Percentiles rank a stretch among this genome's conserved stretches.
These are phyloP conservation scores for Fraxinus paxiana DNA, from an alignment of 305 asterid genomes.

Conservation along the genomic window DNA sequence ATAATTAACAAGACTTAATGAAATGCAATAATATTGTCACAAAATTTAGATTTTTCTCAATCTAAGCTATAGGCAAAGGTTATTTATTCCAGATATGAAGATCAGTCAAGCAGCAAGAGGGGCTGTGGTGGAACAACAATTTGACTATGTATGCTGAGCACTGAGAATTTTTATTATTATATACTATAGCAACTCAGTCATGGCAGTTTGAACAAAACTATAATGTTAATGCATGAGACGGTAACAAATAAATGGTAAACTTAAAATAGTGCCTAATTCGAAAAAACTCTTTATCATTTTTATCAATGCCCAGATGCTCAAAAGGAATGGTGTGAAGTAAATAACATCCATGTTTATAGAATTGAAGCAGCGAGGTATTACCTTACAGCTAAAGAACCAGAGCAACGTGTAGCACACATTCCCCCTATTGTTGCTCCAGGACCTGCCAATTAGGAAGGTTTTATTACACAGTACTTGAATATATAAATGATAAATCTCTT, in stretches of 20 bases:
- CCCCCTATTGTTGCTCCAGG: conserved; percentile 99
- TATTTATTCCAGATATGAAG: conserved; percentile 7
- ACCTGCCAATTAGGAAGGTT: conserved; percentile 46
- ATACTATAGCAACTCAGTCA: not conserved
- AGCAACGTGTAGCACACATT: conserved; percentile 99
- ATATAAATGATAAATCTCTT: not conserved
- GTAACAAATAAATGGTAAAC: not conserved
- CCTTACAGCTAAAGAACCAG: conserved; percentile 99
- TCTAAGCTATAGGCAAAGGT: not conserved
- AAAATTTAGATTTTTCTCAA: conserved; percentile 8
- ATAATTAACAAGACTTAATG: conserved; percentile 34
- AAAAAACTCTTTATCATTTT: not conserved
- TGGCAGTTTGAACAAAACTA: not conserved
- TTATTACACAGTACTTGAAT: conserved; percentile 8
- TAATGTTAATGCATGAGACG: not conserved
- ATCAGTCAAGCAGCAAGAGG: not conserved
- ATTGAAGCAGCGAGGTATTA: conserved; percentile 29
- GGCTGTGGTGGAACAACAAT: not conserved
- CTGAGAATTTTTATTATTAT: not conserved
- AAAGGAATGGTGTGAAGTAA: conserved; percentile 5
- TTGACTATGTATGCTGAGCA: not conserved
- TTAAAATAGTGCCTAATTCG: not conserved
- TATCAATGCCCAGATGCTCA: not conserved
- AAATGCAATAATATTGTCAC: not conserved
- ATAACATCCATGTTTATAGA: conserved; percentile 16